Base-by-base conservation (phyloP, 257 asterid genomes). In the Rauvolfia tetraphylla region DNA sequence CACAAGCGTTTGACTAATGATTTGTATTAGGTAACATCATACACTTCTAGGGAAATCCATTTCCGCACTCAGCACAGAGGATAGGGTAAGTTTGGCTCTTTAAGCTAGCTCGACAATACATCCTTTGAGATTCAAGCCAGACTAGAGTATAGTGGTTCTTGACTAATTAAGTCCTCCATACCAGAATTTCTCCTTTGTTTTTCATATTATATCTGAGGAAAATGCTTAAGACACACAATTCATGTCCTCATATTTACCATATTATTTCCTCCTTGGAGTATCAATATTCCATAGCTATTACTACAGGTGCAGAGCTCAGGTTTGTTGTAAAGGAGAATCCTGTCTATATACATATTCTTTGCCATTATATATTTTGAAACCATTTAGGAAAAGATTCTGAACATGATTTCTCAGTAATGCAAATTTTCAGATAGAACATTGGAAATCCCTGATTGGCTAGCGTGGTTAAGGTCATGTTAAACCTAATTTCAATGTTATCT, bases 1-100 rank as follows among this genome's bases (percentile, higher is more conserved):
- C 98, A 93, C 83, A 90, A 82, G 56, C 93, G 95, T 75, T 84
- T 93, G 39, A 85, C 88, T 18, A 86, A 82, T 83, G 95, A 91
- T 79, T 31, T 84, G 8, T 78, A 66, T 75, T 85, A 87, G 86
- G 76, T 75, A 38, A 62, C 66, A 36, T 23, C 33, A 29, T 15
- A 38, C 38, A 57, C 36, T 46, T 29, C 41, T 38, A 33, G n/a
- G 63, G 69, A 18, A 49, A 31, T 66, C 53, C 63, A 25, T 54
- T 36, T 14, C 29, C 34, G 23, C 27, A 3, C 13, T n/a, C n/a
- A n/a, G n/a, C 70, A 42, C 38, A 25, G 27, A 20, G 7, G 25
- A 25, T 38, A 23, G 18, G 17, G 44, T 34, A 63, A 46, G 61
- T 62, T 72, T 22, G 67, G n/a, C 49, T 73, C 71, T 23, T 11